Evolutionary conservation across 2,329 filamentous ascomycete species (phyloP), one percentile per base, ranked within the genome.

Genomic region (Trichoderma sp.): DNA sequence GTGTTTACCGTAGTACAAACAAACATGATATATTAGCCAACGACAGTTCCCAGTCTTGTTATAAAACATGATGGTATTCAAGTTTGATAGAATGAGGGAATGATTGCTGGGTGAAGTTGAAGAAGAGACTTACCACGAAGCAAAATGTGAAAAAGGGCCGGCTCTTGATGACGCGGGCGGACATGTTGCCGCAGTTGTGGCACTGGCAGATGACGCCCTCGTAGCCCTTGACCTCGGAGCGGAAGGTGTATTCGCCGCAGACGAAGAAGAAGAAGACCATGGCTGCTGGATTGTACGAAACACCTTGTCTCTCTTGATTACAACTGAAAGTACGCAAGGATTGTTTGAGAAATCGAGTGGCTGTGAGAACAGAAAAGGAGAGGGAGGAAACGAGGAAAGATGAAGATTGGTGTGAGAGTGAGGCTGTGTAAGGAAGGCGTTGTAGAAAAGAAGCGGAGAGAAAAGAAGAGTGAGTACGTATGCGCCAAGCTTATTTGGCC

Each of bases 131-230:
- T 77, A 88, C 86, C 61, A 92, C 77, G 77, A 90, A 92, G 81
- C 90, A 93, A 72, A 93, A 88, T 5, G 90, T 93, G 73, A 93
- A 93, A 88, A 89, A 92, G 48, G 87, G 86, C 66, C 88, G 82
- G 66, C 82, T 83, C 75, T 88, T 88, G 72, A 87, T 80, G 65
- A 88, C 86, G 67, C 79, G 80, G 15, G 80, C 87, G 2, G 82
- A 80, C 76, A 84, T 86, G 79, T 89, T 89, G 60, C 87, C 86
- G 75, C 87, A 89, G 76, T 89, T 87, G 75, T 87, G 83, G 72
- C 87, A 89, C 71, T 87, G 86, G 72, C 84, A 88, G 60, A 84
- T 75, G 67, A 88, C 74, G 69, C 84, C 82, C 71, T 89, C 84
- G 73, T 88, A 89, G 69, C 86, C 87, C 63, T 83, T 75, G 51